Evolutionary conservation across 2,329 filamentous ascomycete species (phyloP).

Genomic region (Trichoderma arundinaceum): DNA sequence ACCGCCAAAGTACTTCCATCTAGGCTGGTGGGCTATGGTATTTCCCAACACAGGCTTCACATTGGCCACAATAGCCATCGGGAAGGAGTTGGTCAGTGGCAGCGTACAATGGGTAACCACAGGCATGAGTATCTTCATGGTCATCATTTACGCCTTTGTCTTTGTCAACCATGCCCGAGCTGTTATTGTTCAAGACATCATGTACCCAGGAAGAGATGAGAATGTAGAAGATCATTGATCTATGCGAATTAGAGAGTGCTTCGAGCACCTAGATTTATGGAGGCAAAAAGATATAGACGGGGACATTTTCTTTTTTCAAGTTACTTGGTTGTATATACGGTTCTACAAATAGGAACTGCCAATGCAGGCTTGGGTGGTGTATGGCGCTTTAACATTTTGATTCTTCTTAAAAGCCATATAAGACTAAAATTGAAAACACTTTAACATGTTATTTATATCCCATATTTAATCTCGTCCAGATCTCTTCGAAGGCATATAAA

Average conservation of each 20-base stretch:
- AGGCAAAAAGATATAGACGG: no score
- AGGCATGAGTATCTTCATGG: conserved; percentile 56
- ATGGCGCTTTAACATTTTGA: no score
- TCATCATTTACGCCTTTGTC: conserved; percentile 51
- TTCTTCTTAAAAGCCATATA: no score
- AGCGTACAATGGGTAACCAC: conserved; percentile 55
- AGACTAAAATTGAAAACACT: no score
- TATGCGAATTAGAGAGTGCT: not conserved
- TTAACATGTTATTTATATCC: no score
- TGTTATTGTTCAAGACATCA: conserved; percentile 58
- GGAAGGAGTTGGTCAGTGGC: conserved; percentile 53
- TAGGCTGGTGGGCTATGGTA: conserved; percentile 69
- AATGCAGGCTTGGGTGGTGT: no score
- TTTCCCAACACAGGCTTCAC: conserved; percentile 67
- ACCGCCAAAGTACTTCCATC: conserved; percentile 58
- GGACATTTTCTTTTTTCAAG: no score
- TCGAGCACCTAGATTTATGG: no score
- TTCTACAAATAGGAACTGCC: not conserved
- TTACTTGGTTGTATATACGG: not conserved
- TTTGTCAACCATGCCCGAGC: conserved; percentile 52
- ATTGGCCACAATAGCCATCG: conserved; percentile 61
- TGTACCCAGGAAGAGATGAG: conserved; percentile 61
- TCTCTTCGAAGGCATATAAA: no score
- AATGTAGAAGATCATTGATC: conserved; percentile 52
- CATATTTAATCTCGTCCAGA: no score